Evolutionary conservation across 768 basidiomycete genomes (phyloP).

Genomic region (Kockovaella imperatae): DNA sequence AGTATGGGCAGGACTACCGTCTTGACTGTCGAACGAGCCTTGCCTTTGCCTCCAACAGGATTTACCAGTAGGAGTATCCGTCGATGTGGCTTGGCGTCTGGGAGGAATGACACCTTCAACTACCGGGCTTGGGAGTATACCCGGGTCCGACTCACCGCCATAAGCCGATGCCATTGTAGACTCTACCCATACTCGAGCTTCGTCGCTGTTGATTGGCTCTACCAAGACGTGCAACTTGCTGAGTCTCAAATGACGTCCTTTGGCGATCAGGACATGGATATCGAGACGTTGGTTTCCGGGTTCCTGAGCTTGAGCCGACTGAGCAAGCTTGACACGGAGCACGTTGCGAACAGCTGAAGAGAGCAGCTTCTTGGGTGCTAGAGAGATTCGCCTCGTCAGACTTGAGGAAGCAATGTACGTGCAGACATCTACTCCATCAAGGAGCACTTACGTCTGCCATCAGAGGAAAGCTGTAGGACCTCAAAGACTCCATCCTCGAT

Average conservation of each 20-base stretch:
- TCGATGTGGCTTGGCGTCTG: conserved; percentile 27
- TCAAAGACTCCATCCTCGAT: conserved; percentile 35
- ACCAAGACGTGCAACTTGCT: conserved; percentile 33
- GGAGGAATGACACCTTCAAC: neutral
- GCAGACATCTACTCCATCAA: neutral
- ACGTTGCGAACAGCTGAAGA: conserved; percentile 22
- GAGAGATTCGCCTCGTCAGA: neutral
- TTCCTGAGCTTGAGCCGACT: neutral
- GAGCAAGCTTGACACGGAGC: conserved; percentile 15
- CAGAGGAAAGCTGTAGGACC: conserved; percentile 32
- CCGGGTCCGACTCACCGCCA: conserved; percentile 10
- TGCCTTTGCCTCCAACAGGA: conserved; percentile 45
- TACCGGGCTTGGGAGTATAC: too few relatives aligned
- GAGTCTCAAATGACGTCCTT: conserved; percentile 11
- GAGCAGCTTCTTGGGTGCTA: conserved; percentile 33
- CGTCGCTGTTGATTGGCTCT: conserved; percentile 23
- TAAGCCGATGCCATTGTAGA: conserved; percentile 24
- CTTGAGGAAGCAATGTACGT: neutral
- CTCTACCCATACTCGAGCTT: conserved; percentile 32
- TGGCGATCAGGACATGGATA: conserved; percentile 18
- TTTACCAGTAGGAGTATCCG: conserved; percentile 40
- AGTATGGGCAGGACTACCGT: conserved; percentile 39
- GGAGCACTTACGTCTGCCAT: conserved; percentile 31
- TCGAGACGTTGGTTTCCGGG: conserved; percentile 20
- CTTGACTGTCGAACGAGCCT: conserved; percentile 30